Evolutionary conservation across 202 grass and related monocot species (phyloP).

Genomic region (Carex sylvatica): DNA sequence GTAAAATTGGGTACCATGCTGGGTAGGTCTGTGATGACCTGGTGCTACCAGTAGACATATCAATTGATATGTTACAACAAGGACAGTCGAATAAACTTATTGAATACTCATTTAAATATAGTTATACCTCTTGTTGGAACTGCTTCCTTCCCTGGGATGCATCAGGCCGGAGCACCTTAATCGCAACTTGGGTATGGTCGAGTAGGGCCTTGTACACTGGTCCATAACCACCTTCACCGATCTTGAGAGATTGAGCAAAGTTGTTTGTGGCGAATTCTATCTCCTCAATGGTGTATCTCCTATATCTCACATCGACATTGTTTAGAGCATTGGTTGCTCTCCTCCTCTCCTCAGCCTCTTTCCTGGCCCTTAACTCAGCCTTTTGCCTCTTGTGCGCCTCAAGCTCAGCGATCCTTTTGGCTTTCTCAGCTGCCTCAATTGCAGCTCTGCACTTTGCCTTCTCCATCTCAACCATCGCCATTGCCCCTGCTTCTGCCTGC

Average conservation of each 20-base stretch:
- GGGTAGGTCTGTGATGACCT: not conserved
- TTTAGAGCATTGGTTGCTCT: constrained; percentile 49
- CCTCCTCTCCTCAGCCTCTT: constrained; percentile 59
- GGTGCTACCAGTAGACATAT: not conserved
- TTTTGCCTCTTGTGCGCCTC: constrained; percentile 75
- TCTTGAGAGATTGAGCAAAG: constrained; percentile 66
- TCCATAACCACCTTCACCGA: constrained; percentile 95
- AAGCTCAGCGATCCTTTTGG: constrained; percentile 71
- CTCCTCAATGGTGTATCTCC: constrained; percentile 92
- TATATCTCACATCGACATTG: constrained; percentile 55
- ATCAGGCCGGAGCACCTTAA: constrained; percentile 85
- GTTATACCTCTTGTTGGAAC: constrained; percentile 94
- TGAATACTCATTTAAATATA: not conserved
- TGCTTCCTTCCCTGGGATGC: constrained; percentile 87
- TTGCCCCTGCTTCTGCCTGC: constrained; percentile 72
- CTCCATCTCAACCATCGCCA: constrained; percentile 71
- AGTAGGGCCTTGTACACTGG: constrained; percentile 77
- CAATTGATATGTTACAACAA: not conserved
- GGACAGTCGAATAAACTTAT: not conserved
- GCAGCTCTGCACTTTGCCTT: constrained; percentile 90
- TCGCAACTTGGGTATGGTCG: constrained; percentile 85
- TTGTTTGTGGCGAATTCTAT: constrained; percentile 77
- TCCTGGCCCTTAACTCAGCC: constrained; percentile 70
- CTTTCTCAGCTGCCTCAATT: constrained; percentile 80
- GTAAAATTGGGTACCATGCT: not conserved